Base-by-base conservation (phyloP, 2,329 filamentous ascomycete species). In the Fusarium pseudograminearum region DNA sequence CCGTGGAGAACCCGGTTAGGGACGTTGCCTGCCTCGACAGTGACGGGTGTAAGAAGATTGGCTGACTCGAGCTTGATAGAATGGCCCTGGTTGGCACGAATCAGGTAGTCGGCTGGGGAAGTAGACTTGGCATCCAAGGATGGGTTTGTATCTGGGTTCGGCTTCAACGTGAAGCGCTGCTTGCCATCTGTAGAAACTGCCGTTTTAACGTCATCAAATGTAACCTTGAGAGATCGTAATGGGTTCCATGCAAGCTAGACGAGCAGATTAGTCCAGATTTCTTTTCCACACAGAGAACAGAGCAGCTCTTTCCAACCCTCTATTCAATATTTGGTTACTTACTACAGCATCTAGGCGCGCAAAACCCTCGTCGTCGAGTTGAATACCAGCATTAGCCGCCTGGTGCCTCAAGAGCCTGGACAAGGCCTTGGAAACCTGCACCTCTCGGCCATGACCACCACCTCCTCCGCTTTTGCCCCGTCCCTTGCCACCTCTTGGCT, bases 1-100 rank as follows among this genome's bases (percentile, higher is more conserved):
- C 96, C 95, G 80, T 98, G 94, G 4, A 98, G 88, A 5, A 94
- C 93, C 1, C 85, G 83, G 0, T 83, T 76, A 0, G 93, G 93
- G 2, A 94, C 73, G 66, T 87, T 87, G 26, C 75, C 85, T 9
- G 77, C 80, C 34, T 86, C 85, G 1, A 88, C 76, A 2, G 88
- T 90, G 60, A 98, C 83, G 9, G 90, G 89, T 22, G 84, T 86
- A 5, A 97, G 87, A 4, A 97, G 85, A 0, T 86, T 86, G 47
- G 90, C 88, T n/a, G 89, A 89, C 30, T 93, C 90, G 36, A 90
- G 82, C 75, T 89, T 89, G 76, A 99, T 92, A 74, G 89, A 93
- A 83, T 98, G 96, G 57, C 96, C 96, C 82, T 98, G 96, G 76
- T 97, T 97, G 30, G 96, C 96, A 75, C 96, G 93, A 81, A 99